A percentile compares a stretch with the other conserved stretches of the same genome.
Evolutionary conservation across 805 yeast genomes (phyloP).

Genomic region (Jamesozyma spencerorum): DNA sequence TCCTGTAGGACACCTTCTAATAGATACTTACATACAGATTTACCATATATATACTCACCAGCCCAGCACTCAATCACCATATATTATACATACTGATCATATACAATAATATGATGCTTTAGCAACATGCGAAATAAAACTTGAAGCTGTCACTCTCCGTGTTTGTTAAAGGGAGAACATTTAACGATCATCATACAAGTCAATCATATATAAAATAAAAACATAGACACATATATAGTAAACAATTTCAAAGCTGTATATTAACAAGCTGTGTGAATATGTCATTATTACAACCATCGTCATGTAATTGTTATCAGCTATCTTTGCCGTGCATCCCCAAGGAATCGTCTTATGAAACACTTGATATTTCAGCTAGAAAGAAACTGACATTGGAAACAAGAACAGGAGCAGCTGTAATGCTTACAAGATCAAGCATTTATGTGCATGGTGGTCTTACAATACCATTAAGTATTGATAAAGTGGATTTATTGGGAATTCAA

Average conservation of each 20-base stretch:
- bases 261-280: no score
- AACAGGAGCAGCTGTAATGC: slow-evolving; percentile 56
- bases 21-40: not conserved
- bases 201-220: no score
- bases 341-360: slow-evolving; percentile 12
- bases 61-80: no score
- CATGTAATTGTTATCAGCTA: slow-evolving; percentile 49
- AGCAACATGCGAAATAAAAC: no score
- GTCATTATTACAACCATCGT: slow-evolving; percentile 57
- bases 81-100: no score
- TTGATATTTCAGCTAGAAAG: slow-evolving; percentile 35
- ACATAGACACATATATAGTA: no score
- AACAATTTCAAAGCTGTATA: no score
- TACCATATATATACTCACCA: not conserved
- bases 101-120: no score
- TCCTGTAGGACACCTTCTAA: slow-evolving; percentile 3
- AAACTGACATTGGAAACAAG: slow-evolving; percentile 48
- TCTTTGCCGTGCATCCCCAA: slow-evolving; percentile 40
- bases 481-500: slow-evolving; percentile 34
- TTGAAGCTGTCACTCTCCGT: no score
- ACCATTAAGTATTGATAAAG: slow-evolving; percentile 40
- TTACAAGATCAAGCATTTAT: slow-evolving; percentile 50
- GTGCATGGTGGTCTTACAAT: slow-evolving; percentile 60
- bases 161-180: not conserved
- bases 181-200: not conserved